Percentiles rank a stretch among this genome's conserved stretches.
Conservation (phyloP, 257 asterid genomes). For the Capsicum baccatum region DNA sequence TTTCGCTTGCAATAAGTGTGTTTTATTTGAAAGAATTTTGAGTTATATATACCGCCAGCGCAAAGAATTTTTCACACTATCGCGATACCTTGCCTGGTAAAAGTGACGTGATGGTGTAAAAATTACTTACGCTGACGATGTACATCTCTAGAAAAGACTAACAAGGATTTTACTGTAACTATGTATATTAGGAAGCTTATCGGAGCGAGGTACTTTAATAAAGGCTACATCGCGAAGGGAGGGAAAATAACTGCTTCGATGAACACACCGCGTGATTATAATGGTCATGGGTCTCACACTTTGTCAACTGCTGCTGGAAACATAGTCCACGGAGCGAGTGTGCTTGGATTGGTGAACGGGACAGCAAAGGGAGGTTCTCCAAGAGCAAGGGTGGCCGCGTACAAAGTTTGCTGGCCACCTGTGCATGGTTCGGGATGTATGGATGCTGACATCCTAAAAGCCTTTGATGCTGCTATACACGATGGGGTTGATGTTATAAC, state of each 20-base stretch:
- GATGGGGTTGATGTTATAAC: conserved; percentile 85
- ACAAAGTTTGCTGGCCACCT: conserved; percentile 65
- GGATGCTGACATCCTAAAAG: conserved; percentile 62
- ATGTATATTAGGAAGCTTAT: conserved; percentile 64
- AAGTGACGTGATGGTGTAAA: not conserved
- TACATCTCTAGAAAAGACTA: not conserved
- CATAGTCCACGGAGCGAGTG: conserved; percentile 63
- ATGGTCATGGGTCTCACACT: conserved; percentile 82
- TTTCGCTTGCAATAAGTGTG: conserved; percentile 65
- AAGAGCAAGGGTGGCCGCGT: conserved; percentile 64
- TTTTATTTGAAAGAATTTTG: not conserved
- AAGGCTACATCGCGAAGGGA: conserved; percentile 44
- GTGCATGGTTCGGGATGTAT: conserved; percentile 40
- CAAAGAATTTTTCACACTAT: not conserved
- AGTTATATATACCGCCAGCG: not conserved
- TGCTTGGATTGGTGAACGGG: conserved; percentile 58
- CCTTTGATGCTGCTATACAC: conserved; percentile 59
- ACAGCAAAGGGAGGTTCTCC: conserved; percentile 91
- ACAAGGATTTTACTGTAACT: not conserved
- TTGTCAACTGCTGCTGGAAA: conserved; percentile 84
- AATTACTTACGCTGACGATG: not conserved
- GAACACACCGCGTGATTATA: conserved; percentile 47
- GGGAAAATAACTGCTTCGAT: not conserved
- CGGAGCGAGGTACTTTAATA: conserved; percentile 72
- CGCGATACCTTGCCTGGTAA: not conserved